Base-by-base conservation (phyloP, 352 stramenopile species). In the Aphanomyces invadans region DNA sequence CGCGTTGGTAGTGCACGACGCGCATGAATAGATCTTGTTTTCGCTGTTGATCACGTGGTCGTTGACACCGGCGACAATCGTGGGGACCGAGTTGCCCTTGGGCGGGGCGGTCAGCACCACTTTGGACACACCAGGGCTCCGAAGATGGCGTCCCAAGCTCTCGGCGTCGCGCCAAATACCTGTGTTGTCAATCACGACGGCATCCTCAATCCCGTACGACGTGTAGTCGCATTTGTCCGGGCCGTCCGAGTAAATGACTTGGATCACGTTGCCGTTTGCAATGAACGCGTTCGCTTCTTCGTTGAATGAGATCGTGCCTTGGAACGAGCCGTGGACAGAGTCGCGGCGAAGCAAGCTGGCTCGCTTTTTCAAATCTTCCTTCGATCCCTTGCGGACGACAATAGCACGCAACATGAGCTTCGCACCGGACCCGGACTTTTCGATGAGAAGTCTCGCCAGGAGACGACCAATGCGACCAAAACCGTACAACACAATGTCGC, bases 101-200 rank as follows among this genome's bases (percentile, higher is more conserved):
- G 77, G 77, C 21, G 86, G 86, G 2, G 86, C 83, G 4, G 83
- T 92, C 11, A 92, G 62, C 32, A 95, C 86, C 55, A 95, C 83
- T 60, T 92, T 90, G 32, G 81, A 71, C 1, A 92, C 82, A 54
- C 86, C 87, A 2, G 79, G 80, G 17, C 79, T 86, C 74, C 92
- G 80, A 25, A 92, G 69, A 62, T 95, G 86, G 57, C 87, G 78
- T 12, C 76, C 74, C 9, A 95, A 66, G 0, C 71, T 78, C 23
- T 81, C 80, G 45, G 76, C 76, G 70, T 92, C 83, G 44, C 86
- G 80, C 81, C 81, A 95, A 36, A 78, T 81, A 51, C 86, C 88
- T 53, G 88, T 95, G 75, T 93, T 94, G 70, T 95, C 88, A 67
- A 95, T 88, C n/a, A 95, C 86, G 44, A 95, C 83, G 29, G 87